Evolutionary conservation across 78 protist species (phyloP).

Genomic region (Dictyostelium intermedium): DNA sequence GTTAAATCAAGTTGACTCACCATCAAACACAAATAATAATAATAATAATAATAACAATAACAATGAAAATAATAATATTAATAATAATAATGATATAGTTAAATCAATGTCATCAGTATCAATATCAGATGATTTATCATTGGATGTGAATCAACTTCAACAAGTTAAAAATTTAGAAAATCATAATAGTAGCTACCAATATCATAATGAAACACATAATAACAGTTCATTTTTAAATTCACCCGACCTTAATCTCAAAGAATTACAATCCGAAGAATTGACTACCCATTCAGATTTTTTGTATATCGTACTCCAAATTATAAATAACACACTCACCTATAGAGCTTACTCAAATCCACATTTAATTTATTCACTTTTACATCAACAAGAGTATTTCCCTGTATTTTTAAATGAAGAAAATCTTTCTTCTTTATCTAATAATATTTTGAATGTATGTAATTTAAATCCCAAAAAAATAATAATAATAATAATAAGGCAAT

Average conservation of each 20-base stretch:
- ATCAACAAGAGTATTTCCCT: slow-evolving; percentile 60
- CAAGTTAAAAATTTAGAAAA: not conserved
- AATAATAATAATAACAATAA: not conserved
- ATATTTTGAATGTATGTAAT: slow-evolving; percentile 51
- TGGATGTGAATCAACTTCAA: not conserved
- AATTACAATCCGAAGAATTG: slow-evolving; percentile 42
- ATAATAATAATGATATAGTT: not conserved
- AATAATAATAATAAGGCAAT: not conserved
- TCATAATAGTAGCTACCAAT: not conserved
- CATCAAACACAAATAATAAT: not conserved
- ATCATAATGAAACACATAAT: not conserved
- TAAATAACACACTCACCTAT: slow-evolving; percentile 60
- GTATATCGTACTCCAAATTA: slow-evolving; percentile 54
- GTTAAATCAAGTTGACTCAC: not conserved
- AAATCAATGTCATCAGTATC: not conserved
- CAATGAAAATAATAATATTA: not conserved
- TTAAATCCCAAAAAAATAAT: not conserved
- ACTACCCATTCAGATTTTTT: slow-evolving; percentile 64
- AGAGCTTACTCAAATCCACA: slow-evolving; percentile 49
- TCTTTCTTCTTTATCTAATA: slow-evolving; percentile 22
- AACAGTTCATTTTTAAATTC: slow-evolving; percentile 10
- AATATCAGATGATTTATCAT: slow-evolving; percentile 2
- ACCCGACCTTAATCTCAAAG: not conserved
- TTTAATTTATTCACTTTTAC: slow-evolving; percentile 59
- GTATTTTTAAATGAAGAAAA: slow-evolving; percentile 50